phyloP scores from a whole-genome alignment of 1,139 yeast species.

The Insectozyma bohioensis region DNA sequence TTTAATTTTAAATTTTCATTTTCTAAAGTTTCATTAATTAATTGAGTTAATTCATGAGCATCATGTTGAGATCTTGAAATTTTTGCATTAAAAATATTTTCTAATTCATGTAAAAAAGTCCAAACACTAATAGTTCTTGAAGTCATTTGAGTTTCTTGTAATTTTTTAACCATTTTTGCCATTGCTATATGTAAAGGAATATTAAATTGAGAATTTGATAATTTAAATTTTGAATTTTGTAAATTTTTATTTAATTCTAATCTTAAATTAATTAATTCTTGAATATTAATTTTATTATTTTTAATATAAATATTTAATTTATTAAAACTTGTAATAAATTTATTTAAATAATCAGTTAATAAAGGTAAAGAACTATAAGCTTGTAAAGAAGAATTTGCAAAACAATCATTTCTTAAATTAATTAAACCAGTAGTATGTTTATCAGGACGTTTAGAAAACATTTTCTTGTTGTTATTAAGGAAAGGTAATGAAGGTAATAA shows the following conservation, averaged over 20 bases:
- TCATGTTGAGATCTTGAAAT: slow-evolving; percentile 87
- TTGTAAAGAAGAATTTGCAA: slow-evolving; percentile 88
- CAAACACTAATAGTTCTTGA: slow-evolving; percentile 68
- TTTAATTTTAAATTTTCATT: slow-evolving; percentile 54
- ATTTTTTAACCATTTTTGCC: slow-evolving; percentile 50
- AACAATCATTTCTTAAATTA: slow-evolving; percentile 85
- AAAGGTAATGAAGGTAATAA: slow-evolving; percentile 21
- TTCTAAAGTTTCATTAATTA: slow-evolving; percentile 75
- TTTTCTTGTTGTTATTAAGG: slow-evolving; percentile 14
- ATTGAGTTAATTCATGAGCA: slow-evolving; percentile 87
- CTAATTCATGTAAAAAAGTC: slow-evolving; percentile 74
- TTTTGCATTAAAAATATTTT: slow-evolving; percentile 71
- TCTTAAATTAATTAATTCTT: slow-evolving; percentile 17
- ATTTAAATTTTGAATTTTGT: slow-evolving; percentile 28
- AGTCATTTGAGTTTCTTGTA: slow-evolving; percentile 62
- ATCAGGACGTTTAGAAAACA: slow-evolving; percentile 63
- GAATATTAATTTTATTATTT: slow-evolving; percentile 22
- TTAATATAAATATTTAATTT: slow-evolving; percentile 29
- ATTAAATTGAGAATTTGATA: slow-evolving; percentile 27
- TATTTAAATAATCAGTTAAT: slow-evolving; percentile 60
- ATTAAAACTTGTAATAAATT: slow-evolving; percentile 28
- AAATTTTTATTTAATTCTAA: slow-evolving; percentile 12
- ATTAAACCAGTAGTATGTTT: slow-evolving; percentile 78
- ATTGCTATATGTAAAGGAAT: slow-evolving; percentile 59
- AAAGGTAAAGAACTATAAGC: slow-evolving; percentile 73